These are phyloP conservation scores for Tetracladium marchalianum DNA, from an alignment of 495 filamentous ascomycete genomes.

Conservation along the genomic window DNA sequence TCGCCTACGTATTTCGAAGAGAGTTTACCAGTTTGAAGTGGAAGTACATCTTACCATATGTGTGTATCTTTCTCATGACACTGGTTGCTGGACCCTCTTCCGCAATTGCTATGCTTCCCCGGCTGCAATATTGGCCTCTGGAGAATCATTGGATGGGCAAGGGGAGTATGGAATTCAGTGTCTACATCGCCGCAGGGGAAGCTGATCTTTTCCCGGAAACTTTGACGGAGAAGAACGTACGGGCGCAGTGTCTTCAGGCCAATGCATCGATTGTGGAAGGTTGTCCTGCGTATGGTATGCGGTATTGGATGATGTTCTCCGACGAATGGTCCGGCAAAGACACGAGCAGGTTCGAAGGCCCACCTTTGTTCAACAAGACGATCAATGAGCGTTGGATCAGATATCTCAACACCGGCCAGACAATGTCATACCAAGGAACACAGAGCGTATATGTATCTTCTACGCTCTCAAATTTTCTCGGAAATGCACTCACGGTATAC, in stretches of 20 bases:
- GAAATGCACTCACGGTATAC: too few species aligned
- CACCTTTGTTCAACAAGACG: too few species aligned
- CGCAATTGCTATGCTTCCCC: neutral
- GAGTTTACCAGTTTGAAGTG: neutral
- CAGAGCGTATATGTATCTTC: too few species aligned
- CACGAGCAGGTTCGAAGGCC: too few species aligned
- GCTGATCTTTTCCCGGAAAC: neutral
- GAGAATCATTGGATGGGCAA: neutral
- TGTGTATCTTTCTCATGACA: neutral
- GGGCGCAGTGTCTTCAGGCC: neutral
- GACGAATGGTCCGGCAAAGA: neutral
- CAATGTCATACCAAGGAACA: too few species aligned
- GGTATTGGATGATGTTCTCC: neutral
- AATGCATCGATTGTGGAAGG: neutral
- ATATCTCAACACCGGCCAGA: too few species aligned
- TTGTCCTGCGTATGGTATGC: neutral
- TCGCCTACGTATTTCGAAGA: neutral
- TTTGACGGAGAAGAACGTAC: neutral
- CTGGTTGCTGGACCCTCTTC: neutral
- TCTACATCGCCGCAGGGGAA: neutral
- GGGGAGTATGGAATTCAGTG: neutral
- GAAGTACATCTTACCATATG: neutral
- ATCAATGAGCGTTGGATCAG: too few species aligned
- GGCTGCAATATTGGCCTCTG: neutral
- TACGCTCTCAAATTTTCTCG: too few species aligned